These are phyloP conservation scores for Globisporangium solare DNA, from an alignment of 352 stramenopile genomes.

Conservation along the genomic window DNA sequence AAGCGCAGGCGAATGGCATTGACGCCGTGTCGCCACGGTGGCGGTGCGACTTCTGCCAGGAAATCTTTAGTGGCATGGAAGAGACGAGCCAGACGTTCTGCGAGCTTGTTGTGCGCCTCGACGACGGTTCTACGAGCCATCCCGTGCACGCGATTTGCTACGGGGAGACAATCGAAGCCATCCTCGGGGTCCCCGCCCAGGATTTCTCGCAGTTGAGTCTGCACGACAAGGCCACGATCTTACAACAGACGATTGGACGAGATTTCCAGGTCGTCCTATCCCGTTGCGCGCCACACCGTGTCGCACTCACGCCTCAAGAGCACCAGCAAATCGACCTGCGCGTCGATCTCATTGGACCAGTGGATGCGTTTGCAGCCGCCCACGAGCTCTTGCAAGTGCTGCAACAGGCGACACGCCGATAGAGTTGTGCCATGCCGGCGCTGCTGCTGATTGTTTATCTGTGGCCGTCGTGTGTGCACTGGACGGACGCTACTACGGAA, in stretches of 20 bases:
- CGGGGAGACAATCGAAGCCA: conserved; percentile 27
- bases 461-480: no score
- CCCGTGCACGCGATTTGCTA: conserved; percentile 36
- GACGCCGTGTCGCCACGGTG: conserved; percentile 20
- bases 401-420: no score
- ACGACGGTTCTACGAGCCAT: conserved; percentile 23
- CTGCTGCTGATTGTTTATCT: no score
- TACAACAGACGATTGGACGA: conserved; percentile 26
- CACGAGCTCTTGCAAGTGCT: conserved; percentile 6
- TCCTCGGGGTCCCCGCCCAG: conserved; percentile 39
- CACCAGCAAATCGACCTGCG: conserved; percentile 17
- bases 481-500: no score
- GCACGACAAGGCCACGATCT: conserved; percentile 24
- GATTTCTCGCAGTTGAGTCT: conserved; percentile 46
- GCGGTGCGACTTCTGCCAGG: conserved; percentile 47
- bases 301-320: conserved; percentile 8
- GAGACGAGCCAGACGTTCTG: conserved; percentile 43
- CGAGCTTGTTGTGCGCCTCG: conserved; percentile 33
- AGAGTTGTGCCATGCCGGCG: no score
- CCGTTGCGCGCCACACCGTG: conserved; percentile 23
- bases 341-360: conserved; percentile 29
- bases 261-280: conserved; percentile 41
- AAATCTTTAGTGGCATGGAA: conserved; percentile 48
- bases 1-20: background rate
- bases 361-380: conserved; percentile 25